These are phyloP conservation scores for Exophiala phaeomuriformis DNA, from an alignment of 2,329 filamentous ascomycete species.

Conservation along the genomic window DNA sequence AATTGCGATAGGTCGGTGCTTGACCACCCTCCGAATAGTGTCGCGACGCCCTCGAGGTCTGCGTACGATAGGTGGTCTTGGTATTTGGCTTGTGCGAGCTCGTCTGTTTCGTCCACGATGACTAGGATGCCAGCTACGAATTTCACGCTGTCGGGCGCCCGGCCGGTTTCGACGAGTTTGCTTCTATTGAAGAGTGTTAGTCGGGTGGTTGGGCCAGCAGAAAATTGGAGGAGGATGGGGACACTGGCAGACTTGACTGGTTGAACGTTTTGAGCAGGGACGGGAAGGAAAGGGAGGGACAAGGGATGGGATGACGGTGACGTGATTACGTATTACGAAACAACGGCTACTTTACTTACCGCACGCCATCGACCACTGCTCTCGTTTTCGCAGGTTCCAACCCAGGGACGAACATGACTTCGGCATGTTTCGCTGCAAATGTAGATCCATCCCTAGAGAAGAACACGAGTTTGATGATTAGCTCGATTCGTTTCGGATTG, in stretches of 20 bases:
- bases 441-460: too few species aligned
- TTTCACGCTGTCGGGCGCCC: conserved; percentile 51
- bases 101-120: conserved; percentile 39
- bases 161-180: conserved; percentile 43
- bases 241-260: too few species aligned
- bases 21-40: conserved; percentile 52
- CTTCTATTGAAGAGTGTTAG: conserved; percentile 23
- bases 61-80: conserved; percentile 47
- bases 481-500: too few species aligned
- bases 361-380: conserved; percentile 43
- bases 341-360: too few species aligned
- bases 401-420: conserved; percentile 53
- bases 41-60: conserved; percentile 47
- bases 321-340: too few species aligned
- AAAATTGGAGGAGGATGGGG: too few species aligned
- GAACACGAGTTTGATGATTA: conserved; percentile 28
- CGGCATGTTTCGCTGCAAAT: conserved; percentile 47
- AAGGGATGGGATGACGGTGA: too few species aligned
- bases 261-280: too few species aligned
- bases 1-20: conserved; percentile 51
- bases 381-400: conserved; percentile 53
- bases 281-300: too few species aligned
- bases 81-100: conserved; percentile 37
- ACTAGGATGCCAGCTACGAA: conserved; percentile 47
- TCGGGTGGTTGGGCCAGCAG: too few species aligned